phyloP scores from a whole-genome alignment of 129 eudicot genomes.

The Arctium lappa region DNA sequence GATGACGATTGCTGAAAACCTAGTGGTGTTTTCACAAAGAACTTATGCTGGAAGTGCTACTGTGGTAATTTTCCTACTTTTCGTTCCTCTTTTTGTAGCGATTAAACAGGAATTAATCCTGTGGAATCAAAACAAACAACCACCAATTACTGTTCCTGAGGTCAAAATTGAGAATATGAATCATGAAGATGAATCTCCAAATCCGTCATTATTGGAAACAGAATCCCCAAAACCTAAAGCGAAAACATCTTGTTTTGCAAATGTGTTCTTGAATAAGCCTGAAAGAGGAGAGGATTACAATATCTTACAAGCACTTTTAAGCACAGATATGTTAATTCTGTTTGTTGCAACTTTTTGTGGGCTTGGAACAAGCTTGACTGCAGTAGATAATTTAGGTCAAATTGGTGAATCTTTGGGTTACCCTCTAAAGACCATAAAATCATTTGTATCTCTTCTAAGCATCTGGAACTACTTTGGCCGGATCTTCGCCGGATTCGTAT shows the following conservation, averaged over 20 bases:
- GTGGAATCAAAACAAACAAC: constrained; percentile 18
- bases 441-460: constrained; percentile 75
- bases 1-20: constrained; percentile 55
- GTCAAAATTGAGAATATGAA: constrained; percentile 30
- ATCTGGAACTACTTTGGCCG: constrained; percentile 85
- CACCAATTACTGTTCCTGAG: not conserved
- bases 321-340: constrained; percentile 69
- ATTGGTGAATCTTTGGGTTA: constrained; percentile 79
- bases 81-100: constrained; percentile 49
- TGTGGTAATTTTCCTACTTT: constrained; percentile 44
- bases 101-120: constrained; percentile 44
- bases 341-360: constrained; percentile 67
- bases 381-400: constrained; percentile 83
- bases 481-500: constrained; percentile 61
- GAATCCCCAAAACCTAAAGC: not conserved
- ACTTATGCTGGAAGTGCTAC: constrained; percentile 48
- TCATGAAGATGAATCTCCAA: not conserved
- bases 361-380: constrained; percentile 69
- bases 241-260: constrained; percentile 19
- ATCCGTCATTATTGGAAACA: not conserved
- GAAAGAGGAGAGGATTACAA: constrained; percentile 79
- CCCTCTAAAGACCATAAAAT: constrained; percentile 49
- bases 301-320: constrained; percentile 68
- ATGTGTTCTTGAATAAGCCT: constrained; percentile 44
- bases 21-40: constrained; percentile 23